Evolutionary conservation across 768 basidiomycete genomes (phyloP).

Genomic region (Trametes coccinea): DNA sequence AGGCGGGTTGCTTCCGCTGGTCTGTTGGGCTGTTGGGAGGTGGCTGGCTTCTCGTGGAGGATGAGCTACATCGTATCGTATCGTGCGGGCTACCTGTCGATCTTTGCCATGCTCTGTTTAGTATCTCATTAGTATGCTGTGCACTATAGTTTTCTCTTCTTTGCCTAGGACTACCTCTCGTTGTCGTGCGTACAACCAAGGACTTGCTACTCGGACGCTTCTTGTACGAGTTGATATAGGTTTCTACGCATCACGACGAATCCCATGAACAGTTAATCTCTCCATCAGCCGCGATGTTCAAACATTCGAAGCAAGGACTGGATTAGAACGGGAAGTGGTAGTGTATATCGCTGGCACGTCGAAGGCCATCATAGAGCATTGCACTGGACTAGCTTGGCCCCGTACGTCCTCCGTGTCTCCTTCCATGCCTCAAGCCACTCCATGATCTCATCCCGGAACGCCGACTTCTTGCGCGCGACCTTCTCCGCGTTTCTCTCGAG

Average conservation of each 20-base stretch:
- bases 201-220: conserved; percentile 10
- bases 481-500: conserved; percentile 24
- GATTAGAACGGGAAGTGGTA: no score
- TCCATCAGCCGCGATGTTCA: no score
- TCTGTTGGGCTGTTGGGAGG: not conserved
- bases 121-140: conserved; percentile 13
- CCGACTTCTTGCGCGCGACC: conserved; percentile 18
- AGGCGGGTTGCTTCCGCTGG: not conserved
- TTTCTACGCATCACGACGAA: conserved; percentile 1
- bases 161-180: not conserved
- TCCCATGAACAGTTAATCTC: no score
- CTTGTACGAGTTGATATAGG: not conserved
- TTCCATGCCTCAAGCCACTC: conserved; percentile 30
- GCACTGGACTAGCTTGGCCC: conserved; percentile 8
- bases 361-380: not conserved
- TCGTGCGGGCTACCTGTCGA: conserved; percentile 16
- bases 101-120: conserved; percentile 8
- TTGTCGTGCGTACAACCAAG: not conserved
- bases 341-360: no score
- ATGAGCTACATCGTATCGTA: conserved; percentile 12
- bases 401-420: conserved; percentile 23
- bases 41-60: not conserved
- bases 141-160: conserved; percentile 13
- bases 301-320: no score
- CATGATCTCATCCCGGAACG: conserved; percentile 25